Evolutionary conservation across 257 asterid genomes (phyloP).

Genomic region (Nicotiana otophora): DNA sequence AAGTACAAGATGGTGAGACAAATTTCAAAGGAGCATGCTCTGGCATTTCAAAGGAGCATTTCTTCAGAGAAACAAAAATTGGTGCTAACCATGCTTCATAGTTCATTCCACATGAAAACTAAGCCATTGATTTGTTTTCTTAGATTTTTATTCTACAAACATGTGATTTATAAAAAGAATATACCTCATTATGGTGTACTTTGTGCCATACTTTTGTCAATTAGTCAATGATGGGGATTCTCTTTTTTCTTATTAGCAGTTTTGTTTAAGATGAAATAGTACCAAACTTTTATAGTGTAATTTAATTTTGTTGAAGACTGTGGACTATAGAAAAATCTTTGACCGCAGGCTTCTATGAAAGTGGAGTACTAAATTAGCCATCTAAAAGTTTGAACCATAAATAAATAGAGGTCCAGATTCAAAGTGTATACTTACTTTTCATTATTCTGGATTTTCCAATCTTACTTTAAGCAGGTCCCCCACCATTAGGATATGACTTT

Average conservation of each 20-base stretch:
- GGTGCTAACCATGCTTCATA: slow-evolving; percentile 5
- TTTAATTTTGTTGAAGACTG: neutral
- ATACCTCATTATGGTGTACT: neutral
- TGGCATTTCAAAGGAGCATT: neutral
- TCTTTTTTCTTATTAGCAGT: neutral
- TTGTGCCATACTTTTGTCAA: neutral
- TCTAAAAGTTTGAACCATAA: neutral
- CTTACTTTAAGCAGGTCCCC: slow-evolving; percentile 1
- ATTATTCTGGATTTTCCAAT: neutral
- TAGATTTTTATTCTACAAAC: neutral
- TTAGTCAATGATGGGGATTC: neutral
- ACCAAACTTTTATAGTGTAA: neutral
- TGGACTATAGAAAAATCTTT: neutral
- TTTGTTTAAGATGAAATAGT: neutral
- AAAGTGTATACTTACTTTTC: neutral
- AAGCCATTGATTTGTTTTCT: neutral
- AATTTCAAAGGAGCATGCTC: neutral
- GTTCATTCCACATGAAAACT: neutral
- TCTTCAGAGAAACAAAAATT: neutral
- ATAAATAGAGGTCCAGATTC: neutral
- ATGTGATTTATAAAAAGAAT: neutral
- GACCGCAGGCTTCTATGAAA: slow-evolving; percentile 2
- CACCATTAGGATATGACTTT: neutral
- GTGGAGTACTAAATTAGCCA: neutral
- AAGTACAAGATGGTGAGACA: neutral